Base-by-base conservation (phyloP, 805 yeast genomes). In the Wickerhamiella vanderwaltii region DNA sequence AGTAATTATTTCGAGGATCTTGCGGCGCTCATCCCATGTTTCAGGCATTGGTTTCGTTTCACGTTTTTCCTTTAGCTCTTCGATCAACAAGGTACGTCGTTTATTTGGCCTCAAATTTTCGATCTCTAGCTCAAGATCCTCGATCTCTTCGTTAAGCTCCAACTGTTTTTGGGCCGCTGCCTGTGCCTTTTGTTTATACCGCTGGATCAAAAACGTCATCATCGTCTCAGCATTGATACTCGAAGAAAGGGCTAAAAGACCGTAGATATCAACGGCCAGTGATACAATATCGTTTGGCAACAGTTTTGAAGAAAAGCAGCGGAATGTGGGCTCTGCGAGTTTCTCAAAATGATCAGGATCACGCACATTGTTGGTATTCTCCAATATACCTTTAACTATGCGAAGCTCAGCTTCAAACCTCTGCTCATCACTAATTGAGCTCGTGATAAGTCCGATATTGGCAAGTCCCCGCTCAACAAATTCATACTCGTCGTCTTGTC, bases 21-120 rank as follows among this genome's bases (percentile, higher is more conserved):
- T 13, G 5, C 26, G 36, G 9, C 36, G 18, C 36, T 33, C 36
- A 6, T 33, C 36, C 36, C 36, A 33, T 9, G 36, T 33, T 12
- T 33, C 36, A 4, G 36, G 26, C 5, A 33, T 33, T 11, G 26
- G 26, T 12, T 26, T 25, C 3, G 36, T 13, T 7, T 7, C 7
- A 7, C 9, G 9, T 11, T 7, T 7, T 11, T 23, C 26, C 26
- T 23, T 11, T 7, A 23, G 7, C 11, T 23, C 26, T 23, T 23
- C 26, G 11, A 7, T 11, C 9, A 23, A 11, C 7, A 7, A 7
- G 11, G 11, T 23, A 11, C 26, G 26, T 11, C 9, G 7, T 7
- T 23, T 11, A 23, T 23, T 11, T 7, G 9, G 9, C n/a, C n/a
- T n/a, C 7, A 11, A 7, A 11, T 23, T 11, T 23, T 7, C 26